Evolutionary conservation across 805 yeast species (phyloP), one percentile per base, ranked within the genome.

Genomic region (Candida maris): DNA sequence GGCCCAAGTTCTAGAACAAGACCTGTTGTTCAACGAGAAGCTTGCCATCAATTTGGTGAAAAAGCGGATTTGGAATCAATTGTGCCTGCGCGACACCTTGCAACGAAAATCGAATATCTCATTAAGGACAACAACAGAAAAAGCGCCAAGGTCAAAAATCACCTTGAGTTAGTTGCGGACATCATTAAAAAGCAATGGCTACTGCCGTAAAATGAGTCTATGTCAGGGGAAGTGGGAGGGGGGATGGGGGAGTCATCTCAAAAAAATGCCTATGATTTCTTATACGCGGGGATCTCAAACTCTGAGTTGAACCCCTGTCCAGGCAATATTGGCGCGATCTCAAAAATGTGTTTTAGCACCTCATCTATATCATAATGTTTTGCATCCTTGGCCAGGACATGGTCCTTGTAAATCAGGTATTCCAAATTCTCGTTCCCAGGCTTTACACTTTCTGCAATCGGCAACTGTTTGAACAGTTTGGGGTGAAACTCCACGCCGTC

Each of bases 401-500:
- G 52, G 39, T 57, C 64, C 61, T 78, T 84, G 59, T 81, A 82
- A 26, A 86, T 66, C 23, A 75, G 59, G 54, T 65, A 87, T 57
- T 85, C 89, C 41, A 87, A 60, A 38, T 70, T 72, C 31, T 71
- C 67, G 26, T 58, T 57, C 19, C 58, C 62, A 19, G 44, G 37
- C 18, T 43, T 42, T 4, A 42, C 46, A 6, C 55, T 41, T 27
- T 65, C 62, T 15, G 57, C 56, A 18, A 61, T 59, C 9, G 67
- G 44, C 5, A 71, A 63, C 10, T 61, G 69, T 53, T 71, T 76
- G 64, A 91, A 91, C 29, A 87, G 62, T 53, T 79, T 79, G 16
- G 97, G 96, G 47, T 76, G 78, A 60, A 85, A 88, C 47, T 80
- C 88, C 1, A 74, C 80, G 10, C 91, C 94, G 32, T 81, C 83